phyloP scores from a whole-genome alignment of 257 asterid species.

The Solanum piurae region DNA sequence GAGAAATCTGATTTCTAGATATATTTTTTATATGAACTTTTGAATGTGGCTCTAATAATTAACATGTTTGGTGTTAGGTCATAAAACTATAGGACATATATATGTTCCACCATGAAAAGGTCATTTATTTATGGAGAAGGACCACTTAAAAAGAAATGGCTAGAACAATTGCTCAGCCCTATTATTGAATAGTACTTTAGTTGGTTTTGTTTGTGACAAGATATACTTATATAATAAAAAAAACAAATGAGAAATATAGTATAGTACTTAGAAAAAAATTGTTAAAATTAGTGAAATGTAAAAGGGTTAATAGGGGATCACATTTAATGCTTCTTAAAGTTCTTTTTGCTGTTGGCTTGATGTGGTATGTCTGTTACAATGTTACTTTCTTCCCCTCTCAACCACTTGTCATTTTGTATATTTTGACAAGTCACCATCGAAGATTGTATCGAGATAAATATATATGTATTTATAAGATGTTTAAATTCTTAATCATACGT shows the following conservation, averaged over 20 bases:
- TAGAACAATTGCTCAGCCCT: neutral
- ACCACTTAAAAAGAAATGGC: conserved; percentile 15
- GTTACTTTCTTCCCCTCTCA: conserved; percentile 8
- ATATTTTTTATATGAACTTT: neutral
- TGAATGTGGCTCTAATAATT: neutral
- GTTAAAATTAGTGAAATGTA: neutral
- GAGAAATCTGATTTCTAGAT: neutral
- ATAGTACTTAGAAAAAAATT: neutral
- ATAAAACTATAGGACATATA: neutral
- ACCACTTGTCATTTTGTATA: conserved; percentile 4
- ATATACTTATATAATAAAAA: neutral
- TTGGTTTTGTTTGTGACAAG: neutral
- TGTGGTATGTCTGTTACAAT: conserved; percentile 26
- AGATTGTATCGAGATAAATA: neutral
- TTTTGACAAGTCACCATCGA: neutral
- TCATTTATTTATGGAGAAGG: neutral
- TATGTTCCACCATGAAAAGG: neutral
- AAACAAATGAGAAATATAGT: neutral
- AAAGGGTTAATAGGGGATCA: neutral
- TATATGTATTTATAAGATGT: neutral
- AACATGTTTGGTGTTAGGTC: neutral
- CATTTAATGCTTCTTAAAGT: conserved; percentile 11
- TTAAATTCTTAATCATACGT: neutral
- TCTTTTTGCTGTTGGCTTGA: conserved; percentile 15
- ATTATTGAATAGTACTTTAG: neutral